Evolutionary conservation across 2,329 filamentous ascomycete genomes (phyloP), one percentile per base, ranked within the genome.

Genomic region (Arthrinium phaeospermum): DNA sequence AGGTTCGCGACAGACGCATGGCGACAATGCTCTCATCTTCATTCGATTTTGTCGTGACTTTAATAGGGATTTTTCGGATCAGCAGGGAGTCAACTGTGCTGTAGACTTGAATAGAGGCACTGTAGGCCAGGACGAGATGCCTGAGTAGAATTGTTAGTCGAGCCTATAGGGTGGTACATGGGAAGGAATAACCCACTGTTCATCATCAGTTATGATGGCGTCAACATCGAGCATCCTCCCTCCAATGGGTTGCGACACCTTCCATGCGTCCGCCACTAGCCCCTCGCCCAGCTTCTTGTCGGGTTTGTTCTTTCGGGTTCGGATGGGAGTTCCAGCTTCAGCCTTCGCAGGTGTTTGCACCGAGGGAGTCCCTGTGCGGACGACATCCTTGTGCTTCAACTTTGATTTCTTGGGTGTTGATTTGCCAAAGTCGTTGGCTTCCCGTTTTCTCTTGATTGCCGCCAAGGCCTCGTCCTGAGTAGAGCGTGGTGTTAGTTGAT

Each of bases 1-100:
- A 78, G 44, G 77, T 81, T 61, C 81, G 81, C 3, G 87, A 89
- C 24, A 85, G 76, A 57, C 80, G 86, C 80, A 83, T 85, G 19
- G 83, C 83, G 70, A 86, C 82, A 69, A 88, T 83, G 71, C 80
- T 79, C 67, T 80, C 77, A 64, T 72, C 74, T n/a, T 76, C 74
- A n/a, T 75, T 77, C 10, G 79, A 77, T 16, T 74, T 71, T 22
- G 75, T 77, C 69, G 77, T 74, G 30, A 77, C 82, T 79, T 76
- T 85, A 75, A 92, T 84, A 16, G 88, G 84, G 68, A 98, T 91
- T 71, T 91, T 90, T 76, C 94, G 91, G 67, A 94, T 86, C 30
- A 97, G 89, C 69, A 97, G 89, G 1, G 96, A 98, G 71, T 94
- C 95, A 75, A 90, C 86, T 44, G 94, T 90, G 1, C 93, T 93